phyloP scores from a whole-genome alignment of 768 basidiomycete species.

The Lactifluus volemus region DNA sequence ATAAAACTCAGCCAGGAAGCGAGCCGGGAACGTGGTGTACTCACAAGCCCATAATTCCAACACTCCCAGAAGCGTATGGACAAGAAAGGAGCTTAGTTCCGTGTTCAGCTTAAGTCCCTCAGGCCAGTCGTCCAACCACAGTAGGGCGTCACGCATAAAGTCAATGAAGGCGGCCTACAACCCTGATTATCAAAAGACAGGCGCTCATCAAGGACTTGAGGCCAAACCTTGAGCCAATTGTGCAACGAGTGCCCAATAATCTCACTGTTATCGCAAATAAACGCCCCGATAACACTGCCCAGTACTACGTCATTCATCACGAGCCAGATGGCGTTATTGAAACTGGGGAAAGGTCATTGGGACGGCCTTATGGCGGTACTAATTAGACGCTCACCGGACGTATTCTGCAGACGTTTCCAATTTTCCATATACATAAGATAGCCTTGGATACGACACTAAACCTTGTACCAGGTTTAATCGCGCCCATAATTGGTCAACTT shows the following conservation, averaged over 20 bases:
- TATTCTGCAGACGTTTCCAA: slow-evolving; percentile 19
- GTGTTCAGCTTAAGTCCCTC: slow-evolving; percentile 94
- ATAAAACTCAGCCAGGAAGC: not conserved
- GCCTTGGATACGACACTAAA: slow-evolving; percentile 9
- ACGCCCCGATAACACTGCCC: slow-evolving; percentile 61
- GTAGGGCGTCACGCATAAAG: slow-evolving; percentile 43
- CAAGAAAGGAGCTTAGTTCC: slow-evolving; percentile 81
- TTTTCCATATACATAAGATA: slow-evolving; percentile 18
- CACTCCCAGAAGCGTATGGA: slow-evolving; percentile 57
- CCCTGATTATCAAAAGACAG: not conserved
- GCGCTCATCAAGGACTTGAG: not conserved
- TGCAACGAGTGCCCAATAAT: slow-evolving; percentile 34
- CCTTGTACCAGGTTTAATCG: slow-evolving; percentile 9
- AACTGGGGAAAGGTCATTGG: slow-evolving; percentile 35
- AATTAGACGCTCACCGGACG: slow-evolving; percentile 14
- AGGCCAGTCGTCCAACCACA: slow-evolving; percentile 94
- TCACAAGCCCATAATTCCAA: slow-evolving; percentile 66
- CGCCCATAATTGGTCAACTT: slow-evolving; percentile 17
- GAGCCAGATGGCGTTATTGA: slow-evolving; percentile 90
- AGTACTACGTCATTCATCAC: slow-evolving; percentile 85
- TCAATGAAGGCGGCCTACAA: slow-evolving; percentile 36
- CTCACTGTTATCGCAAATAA: slow-evolving; percentile 58
- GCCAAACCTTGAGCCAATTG: slow-evolving; percentile 6
- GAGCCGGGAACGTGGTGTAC: slow-evolving; percentile 23
- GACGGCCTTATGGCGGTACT: not conserved